Conservation (phyloP, 2,329 filamentous ascomycete genomes). For the Pseudocercospora ulei region DNA sequence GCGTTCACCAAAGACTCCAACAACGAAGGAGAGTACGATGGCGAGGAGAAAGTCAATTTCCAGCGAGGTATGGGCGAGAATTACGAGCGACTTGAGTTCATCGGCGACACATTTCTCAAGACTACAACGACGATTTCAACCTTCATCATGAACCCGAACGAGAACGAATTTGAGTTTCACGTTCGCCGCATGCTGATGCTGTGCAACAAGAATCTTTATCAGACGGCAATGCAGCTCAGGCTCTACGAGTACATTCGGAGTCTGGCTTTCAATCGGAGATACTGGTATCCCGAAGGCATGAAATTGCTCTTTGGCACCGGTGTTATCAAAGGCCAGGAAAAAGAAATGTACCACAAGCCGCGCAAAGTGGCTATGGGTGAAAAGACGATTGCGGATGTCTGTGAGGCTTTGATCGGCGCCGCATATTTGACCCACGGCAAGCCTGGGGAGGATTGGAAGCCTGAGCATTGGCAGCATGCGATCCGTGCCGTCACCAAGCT, state of each 20-base stretch:
- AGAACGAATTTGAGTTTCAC: conserved; percentile 78
- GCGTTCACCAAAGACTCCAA: conserved; percentile 89
- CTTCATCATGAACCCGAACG: conserved; percentile 64
- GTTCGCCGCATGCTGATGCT: conserved; percentile 82
- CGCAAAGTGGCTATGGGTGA: conserved; percentile 62
- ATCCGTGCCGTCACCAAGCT: conserved; percentile 59
- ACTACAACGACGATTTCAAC: conserved; percentile 87
- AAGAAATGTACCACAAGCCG: conserved; percentile 35
- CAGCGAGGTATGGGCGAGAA: conserved; percentile 84
- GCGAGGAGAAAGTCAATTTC: conserved; percentile 58
- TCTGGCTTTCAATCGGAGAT: conserved; percentile 65
- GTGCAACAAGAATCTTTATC: conserved; percentile 83
- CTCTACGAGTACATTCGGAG: conserved; percentile 71
- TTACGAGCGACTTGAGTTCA: conserved; percentile 86
- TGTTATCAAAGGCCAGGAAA: conserved; percentile 36
- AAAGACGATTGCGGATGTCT: conserved; percentile 75
- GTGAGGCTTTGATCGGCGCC: conserved; percentile 86
- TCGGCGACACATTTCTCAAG: conserved; percentile 90
- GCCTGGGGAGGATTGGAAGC: conserved; percentile 34
- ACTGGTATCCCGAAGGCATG: conserved; percentile 80
- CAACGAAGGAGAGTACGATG: conserved; percentile 61
- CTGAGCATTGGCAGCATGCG: conserved; percentile 49
- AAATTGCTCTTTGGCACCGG: conserved; percentile 56
- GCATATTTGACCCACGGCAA: conserved; percentile 52
- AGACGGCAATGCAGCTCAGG: conserved; percentile 58